phyloP scores from a whole-genome alignment of 225 moss, liverwort and hornwort genomes.

The Climacium dendroides region DNA sequence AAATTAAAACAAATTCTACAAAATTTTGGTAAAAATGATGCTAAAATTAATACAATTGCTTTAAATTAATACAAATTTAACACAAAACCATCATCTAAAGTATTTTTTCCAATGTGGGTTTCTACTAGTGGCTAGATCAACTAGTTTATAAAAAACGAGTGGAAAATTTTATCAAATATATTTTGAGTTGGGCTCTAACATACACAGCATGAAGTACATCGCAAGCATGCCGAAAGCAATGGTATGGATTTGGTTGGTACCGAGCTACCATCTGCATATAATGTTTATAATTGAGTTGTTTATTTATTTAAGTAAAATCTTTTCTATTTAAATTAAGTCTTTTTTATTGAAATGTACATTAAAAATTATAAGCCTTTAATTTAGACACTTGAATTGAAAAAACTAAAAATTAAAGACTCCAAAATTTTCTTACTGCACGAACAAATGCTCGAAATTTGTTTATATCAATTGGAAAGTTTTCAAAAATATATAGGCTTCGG shows the following conservation, averaged over 20 bases:
- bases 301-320: not conserved
- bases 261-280: constrained; percentile 74
- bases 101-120: rapidly evolving
- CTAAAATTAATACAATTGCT: not conserved
- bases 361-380: not conserved
- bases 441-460: constrained; percentile 63
- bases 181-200: not conserved
- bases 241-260: constrained; percentile 93
- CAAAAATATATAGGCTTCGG: constrained; percentile 51
- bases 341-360: not conserved
- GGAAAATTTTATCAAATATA: not conserved
- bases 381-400: not conserved
- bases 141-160: not conserved
- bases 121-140: not conserved
- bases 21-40: not conserved
- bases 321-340: no score
- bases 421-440: constrained; percentile 34
- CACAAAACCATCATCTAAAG: not conserved
- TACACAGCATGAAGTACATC: constrained; percentile 96
- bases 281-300: not conserved
- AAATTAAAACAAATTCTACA: no score
- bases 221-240: constrained; percentile 95
- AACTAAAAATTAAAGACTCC: not conserved
- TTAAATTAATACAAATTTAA: not conserved
- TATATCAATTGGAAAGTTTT: constrained; percentile 62